Evolutionary conservation across 2,329 filamentous ascomycete species (phyloP).

Genomic region (Diaporthe capsici): DNA sequence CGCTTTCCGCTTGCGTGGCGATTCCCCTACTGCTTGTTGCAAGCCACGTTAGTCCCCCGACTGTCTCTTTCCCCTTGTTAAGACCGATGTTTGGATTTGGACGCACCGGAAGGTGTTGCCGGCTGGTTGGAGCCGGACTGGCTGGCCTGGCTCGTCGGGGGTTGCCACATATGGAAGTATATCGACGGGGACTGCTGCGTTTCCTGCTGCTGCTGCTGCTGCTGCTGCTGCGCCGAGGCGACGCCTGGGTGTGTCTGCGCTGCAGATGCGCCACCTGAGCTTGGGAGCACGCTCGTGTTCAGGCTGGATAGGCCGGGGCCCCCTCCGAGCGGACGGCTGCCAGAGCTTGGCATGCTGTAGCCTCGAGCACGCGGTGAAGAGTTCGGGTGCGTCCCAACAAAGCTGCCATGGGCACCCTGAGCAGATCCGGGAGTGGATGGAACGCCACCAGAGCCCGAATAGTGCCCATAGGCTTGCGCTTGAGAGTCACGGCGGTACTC

Average conservation of each 20-base stretch:
- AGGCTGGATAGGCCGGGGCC: conserved; percentile 59
- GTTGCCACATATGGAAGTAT: conserved; percentile 95
- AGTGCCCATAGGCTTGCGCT: conserved; percentile 58
- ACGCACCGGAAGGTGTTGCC: conserved; percentile 82
- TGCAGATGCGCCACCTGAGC: conserved; percentile 52
- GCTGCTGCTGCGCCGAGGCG: conserved; percentile 69
- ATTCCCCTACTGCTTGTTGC: conserved; percentile 76
- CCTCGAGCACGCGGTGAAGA: conserved; percentile 66
- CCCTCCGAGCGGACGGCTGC: conserved; percentile 53
- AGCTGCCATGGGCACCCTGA: conserved; percentile 56
- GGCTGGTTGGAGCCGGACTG: conserved; percentile 73
- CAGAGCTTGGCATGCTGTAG: conserved; percentile 61
- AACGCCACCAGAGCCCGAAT: conserved; percentile 56
- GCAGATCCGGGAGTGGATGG: conserved; percentile 60
- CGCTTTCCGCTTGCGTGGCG: conserved; percentile 89
- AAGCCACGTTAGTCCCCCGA: conserved; percentile 57
- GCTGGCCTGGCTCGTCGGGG: conserved; percentile 76
- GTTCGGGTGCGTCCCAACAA: conserved; percentile 59
- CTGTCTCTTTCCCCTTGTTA: conserved; percentile 49
- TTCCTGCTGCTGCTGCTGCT: conserved; percentile 68
- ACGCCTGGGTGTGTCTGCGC: conserved; percentile 68
- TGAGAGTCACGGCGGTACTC: conserved; percentile 69
- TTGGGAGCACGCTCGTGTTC: conserved; percentile 60
- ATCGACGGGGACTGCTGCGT: conserved; percentile 80
- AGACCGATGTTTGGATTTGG: conserved; percentile 64